Percentiles rank a stretch among this genome's conserved stretches.
These are phyloP conservation scores for Spizellomyces sp. DNA, from an alignment of 192 early-diverging fungal species.

Conservation along the genomic window DNA sequence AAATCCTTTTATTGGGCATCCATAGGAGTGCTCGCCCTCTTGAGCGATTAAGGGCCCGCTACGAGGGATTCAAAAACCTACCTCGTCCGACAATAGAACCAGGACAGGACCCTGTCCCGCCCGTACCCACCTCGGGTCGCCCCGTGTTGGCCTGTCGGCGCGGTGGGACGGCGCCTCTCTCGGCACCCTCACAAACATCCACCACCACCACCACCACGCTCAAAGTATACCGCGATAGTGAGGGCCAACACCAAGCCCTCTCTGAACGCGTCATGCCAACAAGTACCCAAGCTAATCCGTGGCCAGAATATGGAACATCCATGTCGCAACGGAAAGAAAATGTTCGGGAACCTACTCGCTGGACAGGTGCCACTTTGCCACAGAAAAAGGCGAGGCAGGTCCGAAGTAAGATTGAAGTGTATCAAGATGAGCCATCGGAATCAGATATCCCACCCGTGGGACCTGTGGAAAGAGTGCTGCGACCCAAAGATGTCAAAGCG, in stretches of 20 bases:
- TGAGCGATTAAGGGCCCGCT: constrained; percentile 50
- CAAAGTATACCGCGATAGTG: constrained; percentile 13
- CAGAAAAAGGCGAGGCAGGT: constrained; percentile 30
- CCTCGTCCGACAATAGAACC: too few relatives aligned
- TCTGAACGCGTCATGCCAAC: constrained; percentile 19
- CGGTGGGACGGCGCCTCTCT: too few relatives aligned
- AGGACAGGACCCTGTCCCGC: too few relatives aligned
- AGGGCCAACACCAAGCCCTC: not conserved
- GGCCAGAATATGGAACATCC: constrained; percentile 65
- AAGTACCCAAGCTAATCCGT: constrained; percentile 31
- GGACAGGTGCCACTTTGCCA: constrained; percentile 63
- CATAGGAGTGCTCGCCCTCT: constrained; percentile 70
- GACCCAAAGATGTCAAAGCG: too few relatives aligned
- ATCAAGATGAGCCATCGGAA: constrained; percentile 32
- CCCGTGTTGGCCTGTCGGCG: too few relatives aligned
- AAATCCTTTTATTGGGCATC: constrained; percentile 69
- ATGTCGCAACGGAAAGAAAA: constrained; percentile 70
- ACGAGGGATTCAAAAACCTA: too few relatives aligned
- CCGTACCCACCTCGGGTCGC: too few relatives aligned
- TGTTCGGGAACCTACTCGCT: constrained; percentile 55
- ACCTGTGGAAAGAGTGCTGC: not conserved
- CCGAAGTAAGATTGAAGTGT: constrained; percentile 21
- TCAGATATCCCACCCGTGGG: constrained; percentile 10
- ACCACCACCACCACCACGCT: too few relatives aligned
- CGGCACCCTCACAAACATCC: too few relatives aligned